Percentiles rank a stretch among this genome's conserved stretches.
phyloP scores from a whole-genome alignment of 768 basidiomycete genomes.

The Leccinum uliginosum region DNA sequence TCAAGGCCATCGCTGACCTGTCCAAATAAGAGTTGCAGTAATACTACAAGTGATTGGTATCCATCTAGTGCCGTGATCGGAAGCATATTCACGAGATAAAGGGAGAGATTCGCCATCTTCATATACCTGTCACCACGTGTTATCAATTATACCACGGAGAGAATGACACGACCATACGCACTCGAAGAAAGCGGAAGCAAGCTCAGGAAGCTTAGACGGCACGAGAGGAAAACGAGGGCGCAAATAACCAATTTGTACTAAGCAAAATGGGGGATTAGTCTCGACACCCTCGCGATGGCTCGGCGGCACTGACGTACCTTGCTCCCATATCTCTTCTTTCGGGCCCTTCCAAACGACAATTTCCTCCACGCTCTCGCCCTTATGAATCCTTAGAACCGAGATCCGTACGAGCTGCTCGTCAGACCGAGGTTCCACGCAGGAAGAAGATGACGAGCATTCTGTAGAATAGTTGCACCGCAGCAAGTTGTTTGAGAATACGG shows the following conservation, averaged over 20 bases:
- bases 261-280: neutral
- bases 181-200: slow-evolving; percentile 44
- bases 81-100: slow-evolving; percentile 80
- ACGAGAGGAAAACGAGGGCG: slow-evolving; percentile 33
- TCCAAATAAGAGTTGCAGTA: slow-evolving; percentile 23
- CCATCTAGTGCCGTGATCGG: slow-evolving; percentile 75
- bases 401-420: slow-evolving; percentile 55
- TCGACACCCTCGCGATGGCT: neutral
- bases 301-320: slow-evolving; percentile 42
- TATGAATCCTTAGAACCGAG: slow-evolving; percentile 29
- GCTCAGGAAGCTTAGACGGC: slow-evolving; percentile 21
- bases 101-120: slow-evolving; percentile 63
- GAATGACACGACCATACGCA: slow-evolving; percentile 33
- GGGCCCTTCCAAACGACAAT: slow-evolving; percentile 76
- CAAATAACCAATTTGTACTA: slow-evolving; percentile 52
- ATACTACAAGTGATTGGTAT: slow-evolving; percentile 44
- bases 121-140: slow-evolving; percentile 46
- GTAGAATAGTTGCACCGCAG: slow-evolving; percentile 38
- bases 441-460: slow-evolving; percentile 35
- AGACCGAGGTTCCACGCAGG: slow-evolving; percentile 52
- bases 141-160: neutral
- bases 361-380: slow-evolving; percentile 16
- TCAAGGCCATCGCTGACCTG: neutral
- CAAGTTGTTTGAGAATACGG: slow-evolving; percentile 36
- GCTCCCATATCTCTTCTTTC: slow-evolving; percentile 55